phyloP scores from a whole-genome alignment of 495 filamentous ascomycete species.

The Aspergillus saccharolyticus region DNA sequence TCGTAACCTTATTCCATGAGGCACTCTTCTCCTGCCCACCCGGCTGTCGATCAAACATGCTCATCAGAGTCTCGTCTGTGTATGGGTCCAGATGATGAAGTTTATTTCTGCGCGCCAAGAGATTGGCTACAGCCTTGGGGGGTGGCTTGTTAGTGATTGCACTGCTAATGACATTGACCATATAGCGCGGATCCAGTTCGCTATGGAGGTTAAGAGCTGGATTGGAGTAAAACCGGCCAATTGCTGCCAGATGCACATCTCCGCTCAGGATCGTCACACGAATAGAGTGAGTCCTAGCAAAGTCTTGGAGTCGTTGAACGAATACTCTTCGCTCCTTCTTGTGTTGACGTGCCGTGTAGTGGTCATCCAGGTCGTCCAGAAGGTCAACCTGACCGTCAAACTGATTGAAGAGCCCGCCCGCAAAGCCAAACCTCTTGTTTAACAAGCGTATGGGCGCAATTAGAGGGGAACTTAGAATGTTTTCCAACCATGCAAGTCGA shows the following conservation, averaged over 20 bases:
- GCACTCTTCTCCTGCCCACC: conserved; percentile 63
- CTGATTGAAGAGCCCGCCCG: conserved; percentile 81
- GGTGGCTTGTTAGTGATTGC: conserved; percentile 95
- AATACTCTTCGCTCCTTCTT: conserved; percentile 79
- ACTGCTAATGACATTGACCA: conserved; percentile 67
- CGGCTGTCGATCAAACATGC: conserved; percentile 79
- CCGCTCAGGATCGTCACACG: conserved; percentile 82
- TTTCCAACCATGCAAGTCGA: conserved; percentile 88
- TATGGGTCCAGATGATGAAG: conserved; percentile 82
- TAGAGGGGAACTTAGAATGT: conserved; percentile 77
- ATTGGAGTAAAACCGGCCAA: conserved; percentile 71
- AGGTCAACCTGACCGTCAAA: conserved; percentile 90
- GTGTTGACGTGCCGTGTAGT: conserved; percentile 89
- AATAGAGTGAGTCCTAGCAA: conserved; percentile 65
- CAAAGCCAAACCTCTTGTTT: conserved; percentile 85
- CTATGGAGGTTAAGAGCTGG: conserved; percentile 56
- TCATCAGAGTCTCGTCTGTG: conserved; percentile 85
- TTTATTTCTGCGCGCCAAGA: conserved; percentile 81
- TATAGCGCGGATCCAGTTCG: conserved; percentile 64
- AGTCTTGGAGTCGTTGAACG: conserved; percentile 65
- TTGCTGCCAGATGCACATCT: conserved; percentile 70
- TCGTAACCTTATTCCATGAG: conserved; percentile 71
- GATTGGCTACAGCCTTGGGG: conserved; percentile 79
- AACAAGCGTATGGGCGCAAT: conserved; percentile 82
- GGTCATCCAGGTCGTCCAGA: conserved; percentile 89